phyloP scores from a whole-genome alignment of 345 rosid genomes.

The Salix arbutifolia region DNA sequence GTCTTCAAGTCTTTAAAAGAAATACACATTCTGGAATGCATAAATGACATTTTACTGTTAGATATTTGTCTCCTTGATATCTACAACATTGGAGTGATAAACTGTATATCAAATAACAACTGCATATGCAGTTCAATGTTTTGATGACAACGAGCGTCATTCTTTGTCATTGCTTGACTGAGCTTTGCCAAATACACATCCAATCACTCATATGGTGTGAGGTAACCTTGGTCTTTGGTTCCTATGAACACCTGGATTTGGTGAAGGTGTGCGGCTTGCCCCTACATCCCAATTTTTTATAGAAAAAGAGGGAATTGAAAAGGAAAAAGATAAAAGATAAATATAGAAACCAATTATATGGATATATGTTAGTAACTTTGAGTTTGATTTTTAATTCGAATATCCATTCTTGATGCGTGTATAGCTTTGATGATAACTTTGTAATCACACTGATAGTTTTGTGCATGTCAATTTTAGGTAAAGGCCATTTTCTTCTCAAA shows the following conservation, averaged over 20 bases:
- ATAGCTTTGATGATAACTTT: not conserved
- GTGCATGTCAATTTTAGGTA: constrained; percentile 45
- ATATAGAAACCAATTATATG: not conserved
- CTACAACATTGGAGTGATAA: too few relatives aligned
- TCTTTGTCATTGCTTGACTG: not conserved
- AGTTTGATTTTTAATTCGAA: not conserved
- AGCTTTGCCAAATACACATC: not conserved
- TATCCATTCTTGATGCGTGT: not conserved
- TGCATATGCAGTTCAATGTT: not conserved
- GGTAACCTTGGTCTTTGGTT: not conserved
- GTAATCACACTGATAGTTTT: constrained; percentile 11
- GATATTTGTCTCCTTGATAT: too few relatives aligned
- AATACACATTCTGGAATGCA: too few relatives aligned
- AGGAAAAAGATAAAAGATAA: not conserved
- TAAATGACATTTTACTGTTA: too few relatives aligned
- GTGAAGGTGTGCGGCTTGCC: not conserved
- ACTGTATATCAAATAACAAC: not conserved
- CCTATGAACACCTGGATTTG: not conserved
- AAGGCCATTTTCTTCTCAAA: constrained; percentile 87
- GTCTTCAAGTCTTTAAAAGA: too few relatives aligned
- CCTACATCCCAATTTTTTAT: not conserved
- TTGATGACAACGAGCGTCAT: not conserved
- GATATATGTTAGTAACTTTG: not conserved
- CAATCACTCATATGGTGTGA: too few relatives aligned
- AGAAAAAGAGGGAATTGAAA: too few relatives aligned